Evolutionary conservation across 2,329 filamentous ascomycete genomes (phyloP), one percentile per base, ranked within the genome.

Genomic region (Magnaporthales sp.): DNA sequence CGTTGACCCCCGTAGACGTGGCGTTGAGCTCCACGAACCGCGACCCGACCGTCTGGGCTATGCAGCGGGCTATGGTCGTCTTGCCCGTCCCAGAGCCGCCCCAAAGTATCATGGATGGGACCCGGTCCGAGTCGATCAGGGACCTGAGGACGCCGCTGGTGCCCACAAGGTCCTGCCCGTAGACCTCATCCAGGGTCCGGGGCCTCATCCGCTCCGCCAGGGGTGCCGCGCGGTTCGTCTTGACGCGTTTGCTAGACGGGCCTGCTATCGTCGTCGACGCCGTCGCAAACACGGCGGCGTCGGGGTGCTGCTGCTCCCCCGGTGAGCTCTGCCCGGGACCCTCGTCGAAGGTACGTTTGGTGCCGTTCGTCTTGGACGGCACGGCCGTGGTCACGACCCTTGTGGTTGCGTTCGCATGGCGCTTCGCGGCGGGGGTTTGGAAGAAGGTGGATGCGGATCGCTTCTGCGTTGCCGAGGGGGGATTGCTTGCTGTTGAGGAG

Each of bases 21-120:
- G 92, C 94, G 77, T 97, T 97, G 79, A 98, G 93, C 81, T 99
- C 95, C 70, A 97, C 89, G 76, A 98, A 98, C 13, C 94, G 86
- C 66, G 89, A 90, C 9, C 90, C 92, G 1, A 92, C 92, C 74
- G 89, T 89, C 19, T 88, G 87, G 3, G 95, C 92, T 68, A 99
- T 92, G 63, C 96, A 91, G 4, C 95, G 84, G 24, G 95, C 95
- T 71, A 99, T 97, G 0, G 95, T 95, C 2, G 91, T 95, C 80
- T 95, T 95, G 69, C 91, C 91, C 0, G 91, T 93, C 26, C 91
- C 91, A 0, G 91, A 88, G 0, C 85, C 86, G 32, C 91, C 91
- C 91, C 95, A 99, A 15, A 99, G 82, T 56, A 99, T 93, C 92
- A 99, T 97, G 15, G 92, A 96, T 0, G 95, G 94, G 32, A 98